Base-by-base conservation (phyloP, 2,329 filamentous ascomycete species). In the Microdochium trichocladiopsis region DNA sequence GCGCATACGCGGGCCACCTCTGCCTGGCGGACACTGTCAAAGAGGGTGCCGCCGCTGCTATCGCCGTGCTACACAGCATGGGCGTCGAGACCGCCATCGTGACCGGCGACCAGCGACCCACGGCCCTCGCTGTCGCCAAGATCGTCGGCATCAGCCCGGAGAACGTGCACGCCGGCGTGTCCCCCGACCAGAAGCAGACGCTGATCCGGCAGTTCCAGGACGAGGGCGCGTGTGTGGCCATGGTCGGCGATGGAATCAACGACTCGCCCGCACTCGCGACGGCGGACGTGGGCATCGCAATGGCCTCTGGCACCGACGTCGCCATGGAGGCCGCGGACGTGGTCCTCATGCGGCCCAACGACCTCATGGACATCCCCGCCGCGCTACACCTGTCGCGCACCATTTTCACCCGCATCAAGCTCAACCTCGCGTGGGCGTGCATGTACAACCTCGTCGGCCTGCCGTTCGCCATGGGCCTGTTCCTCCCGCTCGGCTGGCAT, bases 161-260 rank as follows among this genome's bases (percentile, higher is more conserved):
- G 3, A 78, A 91, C 56, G 90, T 97, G 36, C 87, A 86, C 64
- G 90, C 94, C 12, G 88, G 89, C n/a, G 88, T 93, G 48, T 90
- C 88, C 3, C 94, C 94, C 0, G 86, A 90, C 57, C 88, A 95
- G 71, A 99, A 99, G 67, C 92, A 95, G 66, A 76, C 80, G 25
- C 95, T 97, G 59, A 79, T 99, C 61, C 81, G 83, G 49, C 74
- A 86, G 51, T 79, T 97, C 18, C 90, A 96, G 71, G 74, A 77
- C 0, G 69, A 77, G 50, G 90, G 90, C 55, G 82, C 91, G 61
- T 76, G 87, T 49, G 90, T 97, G 24, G 94, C 90, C 59, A 99
- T 99, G 94, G 92, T 97, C 14, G 92, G 94, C 50, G 94, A 99
- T 68, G 94, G 94, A 43, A 96, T 99, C 79, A 99, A 99, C 70